Evolutionary conservation across 345 rosid genomes (phyloP).

Genomic region (Boechera stricta): DNA sequence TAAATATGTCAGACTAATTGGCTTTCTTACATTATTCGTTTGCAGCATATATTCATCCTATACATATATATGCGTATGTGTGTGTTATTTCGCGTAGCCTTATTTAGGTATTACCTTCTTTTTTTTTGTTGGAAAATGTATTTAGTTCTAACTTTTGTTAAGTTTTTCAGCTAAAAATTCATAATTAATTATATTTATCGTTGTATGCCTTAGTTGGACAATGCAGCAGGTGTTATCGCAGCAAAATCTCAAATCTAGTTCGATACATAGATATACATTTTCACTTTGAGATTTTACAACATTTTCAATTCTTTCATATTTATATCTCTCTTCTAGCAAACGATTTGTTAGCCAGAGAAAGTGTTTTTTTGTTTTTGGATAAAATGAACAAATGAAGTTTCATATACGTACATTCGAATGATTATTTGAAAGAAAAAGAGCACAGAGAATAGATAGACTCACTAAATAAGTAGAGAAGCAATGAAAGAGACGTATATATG

Average conservation of each 20-base stretch:
- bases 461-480: conserved; percentile 29
- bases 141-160: too few species aligned
- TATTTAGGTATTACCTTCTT: neutral
- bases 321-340: neutral
- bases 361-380: too few species aligned
- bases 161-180: neutral
- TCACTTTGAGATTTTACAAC: too few species aligned
- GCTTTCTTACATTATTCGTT: conserved; percentile 36
- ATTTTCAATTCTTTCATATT: neutral
- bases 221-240: conserved; percentile 2
- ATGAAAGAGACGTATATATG: conserved; percentile 40
- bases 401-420: conserved; percentile 19
- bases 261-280: neutral
- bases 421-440: conserved; percentile 21
- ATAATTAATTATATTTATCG: neutral
- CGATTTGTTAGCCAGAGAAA: conserved; percentile 2
- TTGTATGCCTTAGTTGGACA: conserved; percentile 19
- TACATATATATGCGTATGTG: too few species aligned
- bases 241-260: conserved; percentile 29
- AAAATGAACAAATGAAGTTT: neutral
- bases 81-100: neutral
- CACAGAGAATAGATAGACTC: conserved; percentile 27
- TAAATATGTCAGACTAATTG: conserved; percentile 3
- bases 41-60: conserved; percentile 21
- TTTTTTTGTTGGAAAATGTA: too few species aligned